A percentile compares a stretch with the other conserved stretches of the same genome.
Evolutionary conservation across 352 stramenopile species (phyloP).

Genomic region (Peronospora tabacina): DNA sequence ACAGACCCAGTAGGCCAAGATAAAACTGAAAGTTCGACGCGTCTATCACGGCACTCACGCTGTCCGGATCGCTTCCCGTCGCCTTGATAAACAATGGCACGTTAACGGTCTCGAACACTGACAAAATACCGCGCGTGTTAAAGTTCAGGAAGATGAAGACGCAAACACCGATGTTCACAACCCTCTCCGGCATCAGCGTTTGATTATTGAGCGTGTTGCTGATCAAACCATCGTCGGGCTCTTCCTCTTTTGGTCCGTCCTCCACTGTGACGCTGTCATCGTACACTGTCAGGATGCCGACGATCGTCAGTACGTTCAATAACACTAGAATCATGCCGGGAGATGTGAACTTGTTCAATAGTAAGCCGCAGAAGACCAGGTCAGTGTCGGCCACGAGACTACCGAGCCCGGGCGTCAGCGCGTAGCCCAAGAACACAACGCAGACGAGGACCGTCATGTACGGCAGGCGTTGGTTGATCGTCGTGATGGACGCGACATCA

Average conservation of each 20-base stretch:
- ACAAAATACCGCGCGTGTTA: conserved; percentile 60
- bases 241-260: conserved; percentile 43
- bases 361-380: conserved; percentile 37
- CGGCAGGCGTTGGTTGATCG: conserved; percentile 58
- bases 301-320: conserved; percentile 53
- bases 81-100: conserved; percentile 63
- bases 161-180: conserved; percentile 53
- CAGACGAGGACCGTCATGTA: conserved; percentile 63
- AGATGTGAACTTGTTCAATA: conserved; percentile 67
- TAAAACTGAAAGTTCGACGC: conserved; percentile 82
- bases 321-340: conserved; percentile 49
- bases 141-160: conserved; percentile 79
- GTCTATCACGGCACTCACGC: conserved; percentile 36
- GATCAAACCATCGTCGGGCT: conserved; percentile 10
- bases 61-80: conserved; percentile 43
- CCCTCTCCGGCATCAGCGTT: conserved; percentile 38
- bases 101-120: conserved; percentile 75
- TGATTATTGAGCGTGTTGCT: conserved; percentile 41
- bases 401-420: conserved; percentile 52
- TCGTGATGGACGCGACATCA: conserved; percentile 60
- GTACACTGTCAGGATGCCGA: conserved; percentile 50
- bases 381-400: conserved; percentile 50
- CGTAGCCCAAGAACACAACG: conserved; percentile 70
- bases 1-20: conserved; percentile 48
- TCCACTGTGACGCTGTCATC: conserved; percentile 47